phyloP scores from a whole-genome alignment of 2,329 filamentous ascomycete species.

The Hirsutella thompsonii region DNA sequence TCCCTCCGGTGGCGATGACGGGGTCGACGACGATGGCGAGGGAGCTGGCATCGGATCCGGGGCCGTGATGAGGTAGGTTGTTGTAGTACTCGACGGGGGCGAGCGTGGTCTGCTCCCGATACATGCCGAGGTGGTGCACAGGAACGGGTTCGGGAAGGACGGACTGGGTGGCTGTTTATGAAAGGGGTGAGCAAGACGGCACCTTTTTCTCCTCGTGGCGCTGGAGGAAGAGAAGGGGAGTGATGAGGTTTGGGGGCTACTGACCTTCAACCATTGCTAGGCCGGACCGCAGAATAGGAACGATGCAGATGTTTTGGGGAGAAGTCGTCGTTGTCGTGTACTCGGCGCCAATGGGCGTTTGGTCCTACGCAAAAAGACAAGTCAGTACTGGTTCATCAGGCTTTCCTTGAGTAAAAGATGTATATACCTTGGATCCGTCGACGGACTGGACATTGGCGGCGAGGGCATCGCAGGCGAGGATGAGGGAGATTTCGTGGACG shows the following conservation, averaged over 20 bases:
- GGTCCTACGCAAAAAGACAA: constrained; percentile 37
- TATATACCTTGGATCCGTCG: constrained; percentile 48
- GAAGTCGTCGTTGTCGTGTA: constrained; percentile 55
- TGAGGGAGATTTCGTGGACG: constrained; percentile 74
- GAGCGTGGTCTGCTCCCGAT: constrained; percentile 77
- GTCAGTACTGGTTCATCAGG: too few relatives aligned
- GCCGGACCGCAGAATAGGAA: constrained; percentile 87
- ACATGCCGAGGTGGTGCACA: constrained; percentile 88
- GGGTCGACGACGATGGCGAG: constrained; percentile 83
- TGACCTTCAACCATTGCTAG: constrained; percentile 79
- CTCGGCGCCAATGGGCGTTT: constrained; percentile 64
- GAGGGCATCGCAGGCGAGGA: constrained; percentile 74
- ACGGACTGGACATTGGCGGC: constrained; percentile 44
- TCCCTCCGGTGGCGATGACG: constrained; percentile 87
- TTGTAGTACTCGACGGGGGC: constrained; percentile 96
- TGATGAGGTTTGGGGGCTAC: too few relatives aligned
- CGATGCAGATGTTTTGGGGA: constrained; percentile 60
- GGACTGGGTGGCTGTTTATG: constrained; percentile 56
- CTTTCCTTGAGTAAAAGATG: neutral
- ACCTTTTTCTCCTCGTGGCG: too few relatives aligned
- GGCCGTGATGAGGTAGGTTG: constrained; percentile 68
- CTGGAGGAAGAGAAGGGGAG: too few relatives aligned
- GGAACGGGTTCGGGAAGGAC: constrained; percentile 71
- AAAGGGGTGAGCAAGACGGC: too few relatives aligned
- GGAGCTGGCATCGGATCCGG: constrained; percentile 22